A percentile compares a stretch with the other conserved stretches of the same genome.
phyloP scores from a whole-genome alignment of 176 grass and related monocot species.

The Tuctoria greenei region DNA sequence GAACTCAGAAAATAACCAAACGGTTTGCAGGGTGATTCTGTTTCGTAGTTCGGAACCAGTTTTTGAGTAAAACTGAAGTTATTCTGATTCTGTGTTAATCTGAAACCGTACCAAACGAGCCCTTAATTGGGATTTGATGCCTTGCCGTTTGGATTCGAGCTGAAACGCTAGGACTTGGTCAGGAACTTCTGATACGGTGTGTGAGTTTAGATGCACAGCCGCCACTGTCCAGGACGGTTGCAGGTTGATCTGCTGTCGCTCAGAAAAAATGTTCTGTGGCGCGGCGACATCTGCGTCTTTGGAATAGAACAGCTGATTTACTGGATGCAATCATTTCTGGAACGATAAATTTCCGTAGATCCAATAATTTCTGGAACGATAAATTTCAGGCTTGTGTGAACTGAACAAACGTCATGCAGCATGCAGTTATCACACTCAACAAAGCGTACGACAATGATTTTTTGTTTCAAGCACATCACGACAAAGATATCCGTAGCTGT shows the following conservation, averaged over 20 bases:
- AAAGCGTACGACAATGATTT: no score
- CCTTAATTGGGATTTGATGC: conserved; percentile 41
- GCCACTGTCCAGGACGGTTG: conserved; percentile 29
- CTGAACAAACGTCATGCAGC: no score
- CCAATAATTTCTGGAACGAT: not conserved
- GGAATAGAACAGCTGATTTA: not conserved
- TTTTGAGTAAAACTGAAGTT: no score
- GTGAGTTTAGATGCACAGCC: conserved; percentile 33
- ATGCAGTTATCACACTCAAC: no score
- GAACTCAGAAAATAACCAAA: no score
- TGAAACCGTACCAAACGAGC: no score
- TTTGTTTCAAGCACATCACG: no score
- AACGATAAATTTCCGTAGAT: not conserved
- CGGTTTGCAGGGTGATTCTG: no score
- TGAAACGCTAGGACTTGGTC: conserved; percentile 10
- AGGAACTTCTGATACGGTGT: conserved; percentile 20
- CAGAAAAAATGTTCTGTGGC: not conserved
- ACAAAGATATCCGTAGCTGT: no score
- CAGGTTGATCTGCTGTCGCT: not conserved
- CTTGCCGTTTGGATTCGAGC: conserved; percentile 41
- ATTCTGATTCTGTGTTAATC: no score
- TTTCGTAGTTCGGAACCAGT: no score
- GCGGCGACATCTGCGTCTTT: not conserved
- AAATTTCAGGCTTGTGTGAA: not conserved
- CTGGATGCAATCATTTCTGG: not conserved